phyloP scores from a whole-genome alignment of 371 early-diverging fungal genomes.

The Mucor mucedo region DNA sequence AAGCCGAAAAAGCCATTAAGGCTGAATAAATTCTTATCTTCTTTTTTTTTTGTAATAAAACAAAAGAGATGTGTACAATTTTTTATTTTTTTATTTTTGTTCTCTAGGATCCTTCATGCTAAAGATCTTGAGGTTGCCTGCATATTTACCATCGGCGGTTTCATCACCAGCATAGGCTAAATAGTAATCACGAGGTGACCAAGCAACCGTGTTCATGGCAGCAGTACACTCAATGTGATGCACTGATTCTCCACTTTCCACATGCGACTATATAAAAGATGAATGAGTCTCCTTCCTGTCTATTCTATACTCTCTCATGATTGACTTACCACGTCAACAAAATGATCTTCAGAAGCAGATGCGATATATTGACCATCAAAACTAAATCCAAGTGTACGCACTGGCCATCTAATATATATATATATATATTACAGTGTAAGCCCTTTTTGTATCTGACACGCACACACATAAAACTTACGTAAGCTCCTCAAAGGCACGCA shows the following conservation, averaged over 20 bases:
- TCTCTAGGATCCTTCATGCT: conserved; percentile 47
- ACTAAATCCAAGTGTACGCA: conserved; percentile 84
- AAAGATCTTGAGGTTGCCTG: conserved; percentile 54
- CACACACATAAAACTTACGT: conserved; percentile 58
- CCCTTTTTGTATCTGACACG: background rate
- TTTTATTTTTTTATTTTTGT: conserved; percentile 6
- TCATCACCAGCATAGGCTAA: conserved; percentile 88
- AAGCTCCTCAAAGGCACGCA: conserved; percentile 70
- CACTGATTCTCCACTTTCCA: conserved; percentile 77
- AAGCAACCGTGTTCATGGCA: conserved; percentile 82
- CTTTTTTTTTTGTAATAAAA: background rate
- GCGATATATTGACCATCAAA: conserved; percentile 86
- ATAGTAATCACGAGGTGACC: conserved; percentile 81
- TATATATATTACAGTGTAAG: background rate
- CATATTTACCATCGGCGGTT: conserved; percentile 49
- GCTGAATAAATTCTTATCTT: conserved; percentile 27
- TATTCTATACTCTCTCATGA: background rate
- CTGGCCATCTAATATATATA: conserved; percentile 69
- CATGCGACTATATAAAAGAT: conserved; percentile 60
- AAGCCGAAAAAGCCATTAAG: conserved; percentile 53
- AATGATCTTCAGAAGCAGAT: conserved; percentile 80
- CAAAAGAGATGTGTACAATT: background rate
- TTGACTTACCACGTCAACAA: conserved; percentile 76
- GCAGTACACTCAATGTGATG: conserved; percentile 71
- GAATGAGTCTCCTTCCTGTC: too few species aligned